phyloP scores from a whole-genome alignment of 1,139 yeast species.

The Geotrichum histeridarum region DNA sequence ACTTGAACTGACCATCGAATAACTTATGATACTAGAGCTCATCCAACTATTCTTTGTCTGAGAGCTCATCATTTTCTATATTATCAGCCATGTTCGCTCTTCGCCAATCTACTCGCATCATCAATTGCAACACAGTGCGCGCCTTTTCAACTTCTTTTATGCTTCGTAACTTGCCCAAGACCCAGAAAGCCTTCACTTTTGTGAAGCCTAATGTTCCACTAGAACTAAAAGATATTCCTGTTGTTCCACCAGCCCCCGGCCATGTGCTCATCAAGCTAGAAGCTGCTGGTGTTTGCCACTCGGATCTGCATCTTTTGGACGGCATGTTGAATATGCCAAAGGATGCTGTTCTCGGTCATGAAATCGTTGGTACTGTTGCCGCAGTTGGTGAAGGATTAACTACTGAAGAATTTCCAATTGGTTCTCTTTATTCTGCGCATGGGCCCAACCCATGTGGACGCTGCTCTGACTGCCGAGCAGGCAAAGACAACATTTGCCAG shows the following conservation, averaged over 20 bases:
- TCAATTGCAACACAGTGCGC: too few species aligned
- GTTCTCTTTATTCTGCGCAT: conserved; percentile 41
- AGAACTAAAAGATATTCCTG: conserved; percentile 32
- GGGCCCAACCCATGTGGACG: conserved; percentile 45
- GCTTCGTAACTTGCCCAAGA: background rate
- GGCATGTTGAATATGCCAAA: conserved; percentile 27
- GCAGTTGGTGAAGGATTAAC: conserved; percentile 39
- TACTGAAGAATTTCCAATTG: conserved; percentile 36
- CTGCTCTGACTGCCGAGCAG: conserved; percentile 44
- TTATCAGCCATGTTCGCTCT: too few species aligned
- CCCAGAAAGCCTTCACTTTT: conserved; percentile 18
- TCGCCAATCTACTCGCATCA: too few species aligned
- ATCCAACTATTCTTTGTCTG: too few species aligned
- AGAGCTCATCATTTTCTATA: too few species aligned
- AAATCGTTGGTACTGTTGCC: conserved; percentile 49
- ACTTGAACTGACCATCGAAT: too few species aligned
- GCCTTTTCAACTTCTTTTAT: background rate
- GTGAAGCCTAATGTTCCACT: conserved; percentile 2
- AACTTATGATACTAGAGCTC: too few species aligned
- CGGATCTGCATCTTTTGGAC: conserved; percentile 46
- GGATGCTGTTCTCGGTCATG: conserved; percentile 53
- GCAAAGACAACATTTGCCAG: conserved; percentile 43
- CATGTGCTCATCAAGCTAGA: conserved; percentile 46
- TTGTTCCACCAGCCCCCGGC: conserved; percentile 39
- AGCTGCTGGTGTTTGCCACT: conserved; percentile 51